These are phyloP conservation scores for Nelumbo lutea DNA, from an alignment of 164 flowering plant species.

Conservation along the genomic window DNA sequence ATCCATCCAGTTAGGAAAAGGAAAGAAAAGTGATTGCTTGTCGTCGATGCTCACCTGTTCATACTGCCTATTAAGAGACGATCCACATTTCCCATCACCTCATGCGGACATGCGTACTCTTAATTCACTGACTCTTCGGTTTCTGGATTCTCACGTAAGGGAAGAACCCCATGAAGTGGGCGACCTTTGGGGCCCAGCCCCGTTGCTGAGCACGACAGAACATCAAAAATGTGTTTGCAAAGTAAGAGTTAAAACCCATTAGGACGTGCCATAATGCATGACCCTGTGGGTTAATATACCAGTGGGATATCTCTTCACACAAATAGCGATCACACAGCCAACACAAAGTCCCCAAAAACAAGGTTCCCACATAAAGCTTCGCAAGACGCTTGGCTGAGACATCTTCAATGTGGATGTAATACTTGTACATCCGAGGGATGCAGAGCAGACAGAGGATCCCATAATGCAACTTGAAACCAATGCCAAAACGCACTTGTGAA, in stretches of 20 bases:
- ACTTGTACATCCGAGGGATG: constrained; percentile 1
- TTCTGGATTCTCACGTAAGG: background rate
- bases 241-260: background rate
- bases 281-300: background rate
- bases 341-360: background rate
- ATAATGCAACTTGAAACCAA: background rate
- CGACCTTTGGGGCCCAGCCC: background rate
- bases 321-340: background rate
- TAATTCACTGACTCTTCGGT: background rate
- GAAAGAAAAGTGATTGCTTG: background rate
- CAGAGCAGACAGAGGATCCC: background rate
- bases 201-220: constrained; percentile 1
- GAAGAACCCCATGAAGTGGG: background rate
- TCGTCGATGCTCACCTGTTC: background rate
- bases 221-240: background rate
- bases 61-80: background rate
- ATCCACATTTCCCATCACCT: background rate
- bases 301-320: background rate
- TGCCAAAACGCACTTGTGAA: background rate
- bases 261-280: background rate
- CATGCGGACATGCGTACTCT: background rate
- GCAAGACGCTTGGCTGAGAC: background rate
- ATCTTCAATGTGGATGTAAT: background rate
- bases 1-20: background rate
- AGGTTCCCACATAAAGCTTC: background rate